Conservation (phyloP, 768 basidiomycete genomes). For the Russula abietina region DNA sequence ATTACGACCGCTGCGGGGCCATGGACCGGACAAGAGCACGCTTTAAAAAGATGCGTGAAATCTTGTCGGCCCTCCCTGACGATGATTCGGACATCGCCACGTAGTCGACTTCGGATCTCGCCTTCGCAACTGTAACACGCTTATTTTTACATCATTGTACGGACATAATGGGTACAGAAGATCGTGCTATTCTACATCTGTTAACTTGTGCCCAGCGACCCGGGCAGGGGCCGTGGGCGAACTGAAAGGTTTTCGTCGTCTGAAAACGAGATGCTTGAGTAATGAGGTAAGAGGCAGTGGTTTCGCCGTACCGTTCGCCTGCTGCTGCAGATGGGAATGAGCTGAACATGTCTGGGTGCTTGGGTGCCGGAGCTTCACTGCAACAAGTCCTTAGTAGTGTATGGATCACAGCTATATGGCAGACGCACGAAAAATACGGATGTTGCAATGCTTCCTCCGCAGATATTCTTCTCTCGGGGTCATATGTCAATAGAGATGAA, state of each 20-base stretch:
- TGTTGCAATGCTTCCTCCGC: conserved; percentile 89
- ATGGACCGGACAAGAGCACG: conserved; percentile 57
- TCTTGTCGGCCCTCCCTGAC: conserved; percentile 26
- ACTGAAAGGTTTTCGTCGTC: conserved; percentile 70
- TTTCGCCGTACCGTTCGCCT: conserved; percentile 77
- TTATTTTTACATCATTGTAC: conserved; percentile 2
- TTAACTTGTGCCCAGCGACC: conserved; percentile 60
- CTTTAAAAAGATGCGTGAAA: conserved; percentile 62
- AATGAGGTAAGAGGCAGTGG: background rate
- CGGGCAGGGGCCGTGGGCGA: conserved; percentile 78
- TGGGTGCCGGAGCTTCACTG: conserved; percentile 91
- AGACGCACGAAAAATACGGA: conserved; percentile 78
- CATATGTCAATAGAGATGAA: conserved; percentile 77
- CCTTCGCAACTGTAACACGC: too few species aligned
- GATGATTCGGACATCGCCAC: conserved; percentile 9
- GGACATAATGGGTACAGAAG: background rate
- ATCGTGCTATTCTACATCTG: conserved; percentile 48
- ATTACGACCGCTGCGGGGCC: conserved; percentile 68
- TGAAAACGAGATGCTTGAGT: conserved; percentile 30
- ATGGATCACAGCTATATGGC: background rate
- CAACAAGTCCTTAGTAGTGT: background rate
- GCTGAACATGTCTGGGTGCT: conserved; percentile 92
- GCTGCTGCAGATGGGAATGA: conserved; percentile 96
- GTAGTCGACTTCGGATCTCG: background rate
- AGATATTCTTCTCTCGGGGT: conserved; percentile 78